A percentile compares a stretch with the other conserved stretches of the same genome.
phyloP scores from a whole-genome alignment of 805 yeast species.

The Barnettozyma vustinii region DNA sequence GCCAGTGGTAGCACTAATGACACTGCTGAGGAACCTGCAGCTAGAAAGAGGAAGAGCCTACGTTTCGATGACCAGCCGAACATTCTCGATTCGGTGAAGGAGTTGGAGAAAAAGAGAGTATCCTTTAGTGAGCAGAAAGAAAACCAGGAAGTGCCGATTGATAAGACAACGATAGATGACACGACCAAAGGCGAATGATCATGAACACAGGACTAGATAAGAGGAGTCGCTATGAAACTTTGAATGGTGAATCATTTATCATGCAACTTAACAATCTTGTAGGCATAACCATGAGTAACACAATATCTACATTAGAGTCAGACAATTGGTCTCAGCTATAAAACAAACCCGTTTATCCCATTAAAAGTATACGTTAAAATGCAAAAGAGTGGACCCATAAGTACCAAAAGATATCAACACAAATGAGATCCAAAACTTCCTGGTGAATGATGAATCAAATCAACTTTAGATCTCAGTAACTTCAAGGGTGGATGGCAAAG shows the following conservation, averaged over 20 bases:
- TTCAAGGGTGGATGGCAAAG: slow-evolving; percentile 91
- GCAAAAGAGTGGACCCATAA: neutral
- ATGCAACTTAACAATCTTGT: neutral
- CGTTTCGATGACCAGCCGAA: slow-evolving; percentile 39
- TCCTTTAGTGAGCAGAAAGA: slow-evolving; percentile 8
- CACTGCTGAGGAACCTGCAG: slow-evolving; percentile 2
- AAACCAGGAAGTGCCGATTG: neutral
- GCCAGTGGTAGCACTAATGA: slow-evolving; percentile 16
- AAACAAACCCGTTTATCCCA: slow-evolving; percentile 16
- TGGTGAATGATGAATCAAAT: slow-evolving; percentile 1
- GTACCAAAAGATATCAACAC: neutral
- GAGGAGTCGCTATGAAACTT: neutral
- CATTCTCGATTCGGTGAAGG: slow-evolving; percentile 21
- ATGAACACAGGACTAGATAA: neutral
- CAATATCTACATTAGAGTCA: neutral
- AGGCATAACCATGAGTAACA: neutral
- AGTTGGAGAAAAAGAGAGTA: slow-evolving; percentile 13
- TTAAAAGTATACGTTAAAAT: slow-evolving; percentile 14
- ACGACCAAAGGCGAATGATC: neutral
- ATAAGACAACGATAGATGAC: neutral
- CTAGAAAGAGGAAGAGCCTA: slow-evolving; percentile 36
- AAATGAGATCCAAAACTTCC: neutral
- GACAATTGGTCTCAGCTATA: slow-evolving; percentile 1
- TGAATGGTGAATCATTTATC: neutral
- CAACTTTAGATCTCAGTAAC: slow-evolving; percentile 43